phyloP scores from a whole-genome alignment of 1,284 basidiomycete genomes.

The Thecaphora thlaspeos region DNA sequence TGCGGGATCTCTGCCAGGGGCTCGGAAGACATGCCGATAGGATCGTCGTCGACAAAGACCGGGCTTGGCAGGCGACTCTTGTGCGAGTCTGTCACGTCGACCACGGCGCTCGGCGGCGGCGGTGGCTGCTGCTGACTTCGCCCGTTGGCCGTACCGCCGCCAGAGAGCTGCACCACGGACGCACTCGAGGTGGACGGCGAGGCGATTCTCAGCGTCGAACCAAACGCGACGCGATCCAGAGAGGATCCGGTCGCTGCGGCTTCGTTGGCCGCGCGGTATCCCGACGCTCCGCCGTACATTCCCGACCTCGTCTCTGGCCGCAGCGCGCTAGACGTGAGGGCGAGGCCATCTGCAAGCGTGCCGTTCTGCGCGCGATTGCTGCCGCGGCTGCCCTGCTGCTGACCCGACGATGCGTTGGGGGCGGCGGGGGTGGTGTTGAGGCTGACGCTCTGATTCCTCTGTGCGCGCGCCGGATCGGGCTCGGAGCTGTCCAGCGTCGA shows the following conservation, averaged over 20 bases:
- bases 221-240: slow-evolving; percentile 23
- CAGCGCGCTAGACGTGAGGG: slow-evolving; percentile 1
- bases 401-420: neutral
- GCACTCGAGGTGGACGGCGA: slow-evolving; percentile 10
- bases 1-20: neutral
- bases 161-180: neutral
- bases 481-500: neutral
- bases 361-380: neutral
- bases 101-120: slow-evolving; percentile 3
- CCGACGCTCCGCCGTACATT: slow-evolving; percentile 13
- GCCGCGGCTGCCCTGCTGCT: no score
- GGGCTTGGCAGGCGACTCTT: slow-evolving; percentile 30
- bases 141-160: neutral
- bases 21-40: neutral
- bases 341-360: neutral
- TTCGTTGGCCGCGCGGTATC: slow-evolving; percentile 15
- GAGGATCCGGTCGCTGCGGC: slow-evolving; percentile 15
- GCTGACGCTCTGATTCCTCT: neutral
- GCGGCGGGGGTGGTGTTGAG: neutral
- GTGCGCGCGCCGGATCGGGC: neutral
- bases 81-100: slow-evolving; percentile 18
- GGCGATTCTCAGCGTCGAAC: slow-evolving; percentile 18
- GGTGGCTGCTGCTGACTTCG: slow-evolving; percentile 11
- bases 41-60: slow-evolving; percentile 25
- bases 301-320: slow-evolving; percentile 20